phyloP scores from a whole-genome alignment of 2,329 filamentous ascomycete species.

The Talaromyces sp. region DNA sequence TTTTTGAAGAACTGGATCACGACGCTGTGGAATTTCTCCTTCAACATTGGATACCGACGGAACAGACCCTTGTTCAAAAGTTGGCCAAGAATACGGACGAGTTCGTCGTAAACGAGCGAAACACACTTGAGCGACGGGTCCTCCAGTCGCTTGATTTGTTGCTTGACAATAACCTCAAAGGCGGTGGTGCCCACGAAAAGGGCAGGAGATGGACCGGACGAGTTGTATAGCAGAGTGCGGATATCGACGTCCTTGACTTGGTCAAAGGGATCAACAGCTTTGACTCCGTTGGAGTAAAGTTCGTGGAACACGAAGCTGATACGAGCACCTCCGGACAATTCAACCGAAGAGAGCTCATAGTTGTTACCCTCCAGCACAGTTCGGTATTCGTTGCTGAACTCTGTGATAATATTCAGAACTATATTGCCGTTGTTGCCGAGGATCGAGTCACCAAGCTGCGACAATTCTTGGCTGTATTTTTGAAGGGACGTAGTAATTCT shows the following conservation, averaged over 20 bases:
- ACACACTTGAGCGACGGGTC: slow-evolving; percentile 97
- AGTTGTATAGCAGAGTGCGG: slow-evolving; percentile 95
- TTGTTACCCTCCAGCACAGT: slow-evolving; percentile 96
- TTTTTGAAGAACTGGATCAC: slow-evolving; percentile 97
- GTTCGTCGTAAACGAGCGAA: slow-evolving; percentile 91
- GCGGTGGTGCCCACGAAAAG: slow-evolving; percentile 96
- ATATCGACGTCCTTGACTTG: slow-evolving; percentile 97
- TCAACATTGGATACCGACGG: slow-evolving; percentile 85
- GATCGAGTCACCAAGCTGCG: slow-evolving; percentile 83
- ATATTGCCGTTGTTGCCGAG: slow-evolving; percentile 96
- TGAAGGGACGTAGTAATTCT: slow-evolving; percentile 89
- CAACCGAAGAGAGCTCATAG: slow-evolving; percentile 87
- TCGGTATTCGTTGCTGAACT: slow-evolving; percentile 96
- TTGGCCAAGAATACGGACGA: slow-evolving; percentile 90
- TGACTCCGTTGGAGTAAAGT: slow-evolving; percentile 93
- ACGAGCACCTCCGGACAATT: slow-evolving; percentile 92
- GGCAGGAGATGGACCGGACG: slow-evolving; percentile 93
- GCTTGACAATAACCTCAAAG: slow-evolving; percentile 98
- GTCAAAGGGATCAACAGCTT: slow-evolving; percentile 96
- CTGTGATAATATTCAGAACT: slow-evolving; percentile 96
- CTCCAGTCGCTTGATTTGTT: slow-evolving; percentile 94
- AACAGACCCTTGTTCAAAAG: slow-evolving; percentile 84
- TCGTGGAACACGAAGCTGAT: slow-evolving; percentile 99
- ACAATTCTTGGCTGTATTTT: slow-evolving; percentile 81
- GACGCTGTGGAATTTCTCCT: slow-evolving; percentile 93